Evolutionary conservation across 495 filamentous ascomycete species (phyloP), one percentile per base, ranked within the genome.

Genomic region (Tuber aestivum): DNA sequence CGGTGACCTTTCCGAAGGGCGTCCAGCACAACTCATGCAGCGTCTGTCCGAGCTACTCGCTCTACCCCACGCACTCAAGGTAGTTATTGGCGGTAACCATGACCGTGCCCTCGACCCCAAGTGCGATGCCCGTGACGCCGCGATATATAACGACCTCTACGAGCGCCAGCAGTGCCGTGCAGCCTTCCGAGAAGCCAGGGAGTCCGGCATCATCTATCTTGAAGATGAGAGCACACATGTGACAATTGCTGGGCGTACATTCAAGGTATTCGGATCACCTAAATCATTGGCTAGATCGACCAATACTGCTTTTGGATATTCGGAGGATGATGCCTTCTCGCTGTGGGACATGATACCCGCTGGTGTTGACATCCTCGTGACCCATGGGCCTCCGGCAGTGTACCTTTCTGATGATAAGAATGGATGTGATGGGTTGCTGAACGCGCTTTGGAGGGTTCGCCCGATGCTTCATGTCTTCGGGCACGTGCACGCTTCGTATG

Each of bases 391-490:
- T 45, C 86, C 91, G 76, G 87, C 88, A 80, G 86, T 90, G 77
- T 94, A 98, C 83, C 88, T 92, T 16, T 65, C 56, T 35, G 27
- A 65, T 61, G 95, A 97, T 83, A 83, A 91, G 21, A 86, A 92
- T 72, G 95, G 95, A 41, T 96, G 93, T 82, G 88, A 89, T 23
- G 89, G 86, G 41, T 87, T 98, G 0, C 86, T 94, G 6, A 83
- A 87, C 21, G 94, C 97, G 79, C 81, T 93, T 38, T 95, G 93
- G 93, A 87, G 89, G 69, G 89, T 94, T 37, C 90, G 89, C 75
- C 94, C 95, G 6, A 85, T 86, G 56, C 85, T 97, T 23, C 95
- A 97, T 84, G 87, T 97, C 72, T 97, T 96, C 85, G 95, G 94
- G 3, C 95, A 98, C 82, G 86, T 96, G 38, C 95, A 97, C 85